These are phyloP conservation scores for Millerozyma acaciae DNA, from an alignment of 805 yeast species.

Conservation along the genomic window DNA sequence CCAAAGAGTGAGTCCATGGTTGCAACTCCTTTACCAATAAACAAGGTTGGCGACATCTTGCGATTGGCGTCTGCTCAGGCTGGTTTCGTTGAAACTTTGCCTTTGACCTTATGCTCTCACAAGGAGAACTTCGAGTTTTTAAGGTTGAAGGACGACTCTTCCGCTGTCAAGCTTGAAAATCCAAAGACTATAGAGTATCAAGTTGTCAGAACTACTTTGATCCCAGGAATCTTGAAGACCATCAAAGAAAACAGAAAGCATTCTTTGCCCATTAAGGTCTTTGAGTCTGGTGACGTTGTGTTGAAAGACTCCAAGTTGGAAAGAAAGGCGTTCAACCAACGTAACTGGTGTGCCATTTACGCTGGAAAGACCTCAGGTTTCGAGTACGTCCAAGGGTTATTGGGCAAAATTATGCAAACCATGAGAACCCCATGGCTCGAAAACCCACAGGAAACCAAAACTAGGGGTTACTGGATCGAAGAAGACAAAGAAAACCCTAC, in stretches of 20 bases:
- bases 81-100: constrained; percentile 94
- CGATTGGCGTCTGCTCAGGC: constrained; percentile 90
- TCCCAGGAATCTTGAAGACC: constrained; percentile 94
- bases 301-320: constrained; percentile 76
- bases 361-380: constrained; percentile 96
- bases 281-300: constrained; percentile 93
- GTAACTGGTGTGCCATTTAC: constrained; percentile 91
- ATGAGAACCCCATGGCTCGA: constrained; percentile 83
- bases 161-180: constrained; percentile 86
- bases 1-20: constrained; percentile 76
- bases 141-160: constrained; percentile 68
- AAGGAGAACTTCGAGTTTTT: constrained; percentile 93
- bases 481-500: constrained; percentile 63
- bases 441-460: constrained; percentile 44
- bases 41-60: constrained; percentile 85
- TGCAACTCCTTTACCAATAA: constrained; percentile 86
- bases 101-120: constrained; percentile 91
- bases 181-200: constrained; percentile 97
- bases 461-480: constrained; percentile 85
- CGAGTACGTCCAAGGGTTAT: constrained; percentile 88
- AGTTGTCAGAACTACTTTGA: constrained; percentile 91
- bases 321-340: constrained; percentile 86
- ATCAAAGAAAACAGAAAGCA: constrained; percentile 95
- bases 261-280: constrained; percentile 88
- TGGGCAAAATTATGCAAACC: constrained; percentile 94